phyloP scores from a whole-genome alignment of 768 basidiomycete species.

The Boletus sp. region DNA sequence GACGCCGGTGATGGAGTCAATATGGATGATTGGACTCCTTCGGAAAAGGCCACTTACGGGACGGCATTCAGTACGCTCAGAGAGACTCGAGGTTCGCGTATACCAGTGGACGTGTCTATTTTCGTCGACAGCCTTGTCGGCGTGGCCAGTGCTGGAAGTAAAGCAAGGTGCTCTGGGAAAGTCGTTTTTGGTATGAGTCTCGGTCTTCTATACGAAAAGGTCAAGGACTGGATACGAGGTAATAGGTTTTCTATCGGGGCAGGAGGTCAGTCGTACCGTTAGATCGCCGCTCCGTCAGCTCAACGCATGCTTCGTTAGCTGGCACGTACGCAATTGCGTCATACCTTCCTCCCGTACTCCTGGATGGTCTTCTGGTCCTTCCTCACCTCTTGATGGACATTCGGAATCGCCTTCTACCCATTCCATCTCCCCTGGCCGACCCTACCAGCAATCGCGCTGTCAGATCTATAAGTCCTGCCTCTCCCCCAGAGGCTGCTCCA shows the following conservation, averaged over 20 bases:
- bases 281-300: not conserved
- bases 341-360: conserved; percentile 57
- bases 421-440: conserved; percentile 40
- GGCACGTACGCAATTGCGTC: conserved; percentile 69
- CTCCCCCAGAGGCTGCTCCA: conserved; percentile 10
- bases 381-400: conserved; percentile 62
- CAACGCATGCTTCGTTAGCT: conserved; percentile 41
- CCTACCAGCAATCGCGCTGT: conserved; percentile 27
- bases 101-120: conserved; percentile 51
- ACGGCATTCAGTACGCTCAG: conserved; percentile 57
- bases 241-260: conserved; percentile 73
- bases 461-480: conserved; percentile 14
- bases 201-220: conserved; percentile 37
- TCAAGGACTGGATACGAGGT: conserved; percentile 59
- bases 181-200: conserved; percentile 43
- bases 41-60: conserved; percentile 71
- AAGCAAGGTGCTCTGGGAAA: conserved; percentile 36
- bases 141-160: conserved; percentile 55
- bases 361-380: conserved; percentile 63
- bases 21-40: conserved; percentile 71
- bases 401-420: conserved; percentile 57
- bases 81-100: conserved; percentile 42
- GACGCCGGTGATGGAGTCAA: conserved; percentile 39
- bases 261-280: conserved; percentile 53
- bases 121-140: conserved; percentile 59